Conservation (phyloP, 495 filamentous ascomycete species). For the Hyphodiscus hymeniophilus region DNA sequence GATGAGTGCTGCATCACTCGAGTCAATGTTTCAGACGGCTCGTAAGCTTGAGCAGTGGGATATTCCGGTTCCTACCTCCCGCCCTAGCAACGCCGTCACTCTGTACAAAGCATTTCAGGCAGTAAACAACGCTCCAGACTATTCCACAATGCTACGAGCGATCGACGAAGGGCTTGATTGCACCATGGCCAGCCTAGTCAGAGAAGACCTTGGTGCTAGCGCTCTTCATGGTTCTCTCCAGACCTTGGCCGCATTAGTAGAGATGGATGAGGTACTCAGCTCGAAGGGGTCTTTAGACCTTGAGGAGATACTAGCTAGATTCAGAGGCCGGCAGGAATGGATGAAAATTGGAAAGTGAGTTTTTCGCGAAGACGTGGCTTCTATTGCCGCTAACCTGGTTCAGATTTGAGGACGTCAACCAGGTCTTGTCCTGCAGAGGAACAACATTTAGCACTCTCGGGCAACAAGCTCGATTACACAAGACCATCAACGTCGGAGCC, state of each 20-base stretch:
- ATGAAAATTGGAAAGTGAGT: conserved; percentile 46
- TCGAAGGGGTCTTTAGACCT: conserved; percentile 50
- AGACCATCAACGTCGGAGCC: conserved; percentile 43
- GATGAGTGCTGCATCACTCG: conserved; percentile 45
- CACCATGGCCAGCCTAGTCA: conserved; percentile 50
- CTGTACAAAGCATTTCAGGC: conserved; percentile 75
- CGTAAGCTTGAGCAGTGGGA: conserved; percentile 90
- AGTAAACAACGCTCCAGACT: conserved; percentile 57
- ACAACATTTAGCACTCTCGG: conserved; percentile 76
- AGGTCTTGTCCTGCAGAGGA: conserved; percentile 73
- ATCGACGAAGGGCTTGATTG: conserved; percentile 58
- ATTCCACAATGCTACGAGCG: conserved; percentile 36
- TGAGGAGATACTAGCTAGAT: conserved; percentile 49
- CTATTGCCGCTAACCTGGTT: conserved; percentile 1
- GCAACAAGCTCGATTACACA: conserved; percentile 52
- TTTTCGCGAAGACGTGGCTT: not conserved
- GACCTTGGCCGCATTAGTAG: conserved; percentile 68
- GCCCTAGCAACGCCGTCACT: conserved; percentile 53
- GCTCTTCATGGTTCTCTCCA: conserved; percentile 57
- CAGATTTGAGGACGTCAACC: conserved; percentile 74
- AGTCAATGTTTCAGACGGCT: conserved; percentile 72
- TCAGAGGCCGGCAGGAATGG: conserved; percentile 62
- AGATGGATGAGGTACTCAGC: conserved; percentile 69
- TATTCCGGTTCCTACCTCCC: conserved; percentile 59
- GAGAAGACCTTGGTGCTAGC: conserved; percentile 46